Conservation (phyloP, 768 basidiomycete genomes). For the Tulasnella sp. region DNA sequence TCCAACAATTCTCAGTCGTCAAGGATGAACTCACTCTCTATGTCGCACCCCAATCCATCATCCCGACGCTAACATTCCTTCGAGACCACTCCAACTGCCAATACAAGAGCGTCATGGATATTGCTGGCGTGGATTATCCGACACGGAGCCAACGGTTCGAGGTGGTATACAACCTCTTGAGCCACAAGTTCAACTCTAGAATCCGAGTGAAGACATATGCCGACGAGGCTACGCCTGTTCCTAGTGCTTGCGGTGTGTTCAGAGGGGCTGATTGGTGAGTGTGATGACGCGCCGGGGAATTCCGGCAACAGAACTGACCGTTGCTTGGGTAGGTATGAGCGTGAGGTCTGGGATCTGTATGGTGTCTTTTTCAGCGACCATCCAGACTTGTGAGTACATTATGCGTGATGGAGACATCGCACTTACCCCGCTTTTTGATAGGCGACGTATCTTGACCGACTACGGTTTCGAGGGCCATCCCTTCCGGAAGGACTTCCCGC, state of each 20-base stretch:
- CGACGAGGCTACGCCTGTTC: constrained; percentile 83
- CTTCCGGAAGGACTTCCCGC: constrained; percentile 93
- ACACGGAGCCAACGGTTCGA: constrained; percentile 90
- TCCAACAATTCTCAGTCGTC: constrained; percentile 95
- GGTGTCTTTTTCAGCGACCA: constrained; percentile 95
- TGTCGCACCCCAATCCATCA: constrained; percentile 64
- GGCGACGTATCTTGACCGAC: constrained; percentile 94
- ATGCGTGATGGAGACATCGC: not conserved
- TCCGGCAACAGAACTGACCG: not conserved
- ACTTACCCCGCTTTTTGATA: constrained; percentile 23
- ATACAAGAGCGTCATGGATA: constrained; percentile 86
- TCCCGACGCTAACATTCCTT: constrained; percentile 82
- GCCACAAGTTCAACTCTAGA: constrained; percentile 62
- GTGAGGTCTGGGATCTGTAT: constrained; percentile 96
- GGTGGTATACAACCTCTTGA: constrained; percentile 91
- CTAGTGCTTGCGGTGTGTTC: constrained; percentile 67
- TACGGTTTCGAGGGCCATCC: constrained; percentile 99
- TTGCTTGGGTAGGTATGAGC: constrained; percentile 63
- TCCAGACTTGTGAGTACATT: constrained; percentile 73
- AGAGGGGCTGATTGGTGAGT: constrained; percentile 86
- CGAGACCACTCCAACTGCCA: constrained; percentile 93
- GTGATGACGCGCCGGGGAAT: not conserved
- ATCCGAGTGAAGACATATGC: constrained; percentile 97
- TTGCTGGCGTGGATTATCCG: constrained; percentile 92
- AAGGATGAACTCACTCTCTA: constrained; percentile 94